Evolutionary conservation across 371 early-diverging fungal genomes (phyloP), one percentile per base, ranked within the genome.

Genomic region (Lichtheimia ornata): DNA sequence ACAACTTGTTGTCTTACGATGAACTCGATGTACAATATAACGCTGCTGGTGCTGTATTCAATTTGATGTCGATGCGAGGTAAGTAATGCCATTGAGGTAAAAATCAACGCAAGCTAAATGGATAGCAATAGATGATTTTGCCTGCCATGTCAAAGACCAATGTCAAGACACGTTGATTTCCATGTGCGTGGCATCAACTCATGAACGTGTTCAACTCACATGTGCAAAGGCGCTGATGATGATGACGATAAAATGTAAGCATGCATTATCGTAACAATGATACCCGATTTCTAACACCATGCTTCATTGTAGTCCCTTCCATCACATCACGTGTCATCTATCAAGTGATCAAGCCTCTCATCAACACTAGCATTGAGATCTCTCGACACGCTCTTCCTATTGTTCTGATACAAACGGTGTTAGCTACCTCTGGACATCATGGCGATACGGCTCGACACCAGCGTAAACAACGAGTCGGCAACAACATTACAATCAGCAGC

Each of bases 1-100:
- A 76, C 42, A 41, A 59, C 17, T 42, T 80, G 25, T 15, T 80
- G 22, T 30, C 61, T 2, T 67, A 66, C 59, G 75, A 72, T 17
- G 81, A 80, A 15, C 41, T 70, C 3, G 75, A 77, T 35, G 75
- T 77, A 14, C 81, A 80, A 44, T 77, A 77, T 24, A 80, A 77
- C 57, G 73, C 81, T 5, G 75, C 70, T 3, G 73, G 73, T 22
- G 81, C 81, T 11, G 63, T 80, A 22, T 80, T 77, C 54, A 80
- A 80, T 22, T 50, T 80, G 43, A 74, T 72, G 67, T 71, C 77
- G 4, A 76, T 77, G 69, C 64, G 69, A 47, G 67, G 81, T 77
- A 77, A 43, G 53, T 25, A 15, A 25, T 17, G 9, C 12, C 5
- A 9, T n/a, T 11, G 5, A 1, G 47, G 14, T 47, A 3, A 17